phyloP scores from a whole-genome alignment of 2,329 filamentous ascomycete species.

The Fusarium caatingaense region DNA sequence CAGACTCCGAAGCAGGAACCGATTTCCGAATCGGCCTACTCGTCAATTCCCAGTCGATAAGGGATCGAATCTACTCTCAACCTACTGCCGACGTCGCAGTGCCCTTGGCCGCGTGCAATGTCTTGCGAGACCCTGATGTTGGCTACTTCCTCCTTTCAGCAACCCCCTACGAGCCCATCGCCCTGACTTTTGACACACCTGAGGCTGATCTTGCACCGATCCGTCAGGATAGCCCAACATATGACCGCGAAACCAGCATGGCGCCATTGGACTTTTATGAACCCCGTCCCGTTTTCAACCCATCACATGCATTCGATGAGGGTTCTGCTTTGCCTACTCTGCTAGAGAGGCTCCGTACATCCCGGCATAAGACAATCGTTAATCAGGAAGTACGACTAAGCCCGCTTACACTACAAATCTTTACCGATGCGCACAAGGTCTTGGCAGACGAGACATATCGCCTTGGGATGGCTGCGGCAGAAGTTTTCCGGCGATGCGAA shows the following conservation, averaged over 20 bases:
- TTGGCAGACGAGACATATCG: constrained; percentile 76
- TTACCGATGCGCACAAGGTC: constrained; percentile 78
- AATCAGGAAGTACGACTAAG: constrained; percentile 77
- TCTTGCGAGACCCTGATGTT: constrained; percentile 70
- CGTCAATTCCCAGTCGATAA: constrained; percentile 67
- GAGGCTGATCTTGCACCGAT: constrained; percentile 62
- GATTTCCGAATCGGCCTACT: constrained; percentile 72
- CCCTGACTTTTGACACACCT: constrained; percentile 69
- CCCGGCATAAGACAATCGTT: constrained; percentile 69
- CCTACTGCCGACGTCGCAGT: constrained; percentile 58
- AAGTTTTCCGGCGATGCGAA: constrained; percentile 78
- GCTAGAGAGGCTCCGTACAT: constrained; percentile 67
- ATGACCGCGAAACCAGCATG: constrained; percentile 57
- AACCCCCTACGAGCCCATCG: constrained; percentile 67
- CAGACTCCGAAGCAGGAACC: constrained; percentile 66
- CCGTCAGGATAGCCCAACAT: constrained; percentile 57
- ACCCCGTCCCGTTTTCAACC: constrained; percentile 74
- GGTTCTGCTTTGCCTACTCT: constrained; percentile 66
- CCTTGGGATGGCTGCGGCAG: constrained; percentile 75
- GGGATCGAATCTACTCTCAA: constrained; percentile 69
- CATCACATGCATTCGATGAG: constrained; percentile 69
- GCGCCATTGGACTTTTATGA: constrained; percentile 65
- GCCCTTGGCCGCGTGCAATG: constrained; percentile 65
- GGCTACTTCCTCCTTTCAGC: constrained; percentile 72
- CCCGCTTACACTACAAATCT: constrained; percentile 75